Evolutionary conservation across 1,284 basidiomycete genomes (phyloP), one percentile per base, ranked within the genome.

Genomic region (Vanrija sp.): DNA sequence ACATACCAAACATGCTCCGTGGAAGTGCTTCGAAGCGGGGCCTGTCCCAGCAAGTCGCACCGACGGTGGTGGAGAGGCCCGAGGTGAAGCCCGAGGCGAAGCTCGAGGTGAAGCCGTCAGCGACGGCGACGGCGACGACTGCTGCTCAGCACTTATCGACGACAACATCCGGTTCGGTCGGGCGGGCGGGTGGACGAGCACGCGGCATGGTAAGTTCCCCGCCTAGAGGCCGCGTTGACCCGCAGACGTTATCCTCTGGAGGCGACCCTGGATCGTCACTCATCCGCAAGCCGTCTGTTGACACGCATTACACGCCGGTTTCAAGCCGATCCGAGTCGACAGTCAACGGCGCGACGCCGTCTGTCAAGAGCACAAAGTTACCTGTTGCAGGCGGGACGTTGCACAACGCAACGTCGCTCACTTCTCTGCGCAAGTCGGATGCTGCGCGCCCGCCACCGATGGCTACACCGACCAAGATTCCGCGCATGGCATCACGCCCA

Each of bases 391-490:
- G 28, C 28, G 87, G 89, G 38, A 92, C 90, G 28, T 86, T 92
- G 26, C 86, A 84, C 50, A 83, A 83, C 34, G 66, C 67, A 5
- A 46, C 63, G 26, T 66, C 68, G 6, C 55, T 52, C 4, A 52
- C 63, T 1, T 67, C 70, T 2, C 44, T 71, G 19, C 63, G 65
- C 46, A 56, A 62, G 21, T 55, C 58, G 16, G 63, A 64, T 15
- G 34, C 34, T 16, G 54, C 51, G 23, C 52, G 66, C 19, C 60
- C 57, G 26, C 58, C 66, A 3, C 67, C 72, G 2, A 68, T 69
- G 12, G 69, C 69, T 5, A 81, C 80, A 0, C 91, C 93, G 0
- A 97, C 93, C 21, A 94, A 93, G 79, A 97, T 96, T 65, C 93
- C 93, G 49, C 87, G 92, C 42, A 92, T 95, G 56, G 86, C 89